These are phyloP conservation scores for Farysia itapuensis DNA, from an alignment of 1,284 basidiomycete species.

Conservation along the genomic window DNA sequence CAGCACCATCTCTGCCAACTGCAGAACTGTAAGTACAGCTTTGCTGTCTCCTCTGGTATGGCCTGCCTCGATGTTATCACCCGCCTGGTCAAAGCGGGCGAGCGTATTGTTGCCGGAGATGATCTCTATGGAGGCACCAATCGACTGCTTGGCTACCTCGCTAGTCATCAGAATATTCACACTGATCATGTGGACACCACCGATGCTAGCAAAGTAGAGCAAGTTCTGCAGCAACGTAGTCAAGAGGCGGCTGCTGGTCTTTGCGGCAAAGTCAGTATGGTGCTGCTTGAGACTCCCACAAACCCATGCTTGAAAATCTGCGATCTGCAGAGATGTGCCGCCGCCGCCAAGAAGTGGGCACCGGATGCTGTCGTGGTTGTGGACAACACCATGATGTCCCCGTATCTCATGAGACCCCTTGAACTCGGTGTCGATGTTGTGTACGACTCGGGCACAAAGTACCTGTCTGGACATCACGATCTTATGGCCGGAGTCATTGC, in stretches of 20 bases:
- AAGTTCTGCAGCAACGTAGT: constrained; percentile 41
- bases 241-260: constrained; percentile 36
- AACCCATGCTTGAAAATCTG: constrained; percentile 96
- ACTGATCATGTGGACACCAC: constrained; percentile 96
- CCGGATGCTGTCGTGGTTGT: constrained; percentile 57
- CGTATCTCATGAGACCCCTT: constrained; percentile 91
- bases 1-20: constrained; percentile 57
- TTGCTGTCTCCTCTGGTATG: constrained; percentile 95
- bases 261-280: constrained; percentile 47
- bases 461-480: constrained; percentile 96
- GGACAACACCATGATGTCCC: constrained; percentile 99
- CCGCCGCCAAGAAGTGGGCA: constrained; percentile 48
- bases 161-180: constrained; percentile 80
- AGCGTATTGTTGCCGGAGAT: constrained; percentile 93
- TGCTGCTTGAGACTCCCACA: constrained; percentile 90
- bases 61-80: constrained; percentile 94
- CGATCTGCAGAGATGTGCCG: constrained; percentile 69
- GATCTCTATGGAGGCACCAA: constrained; percentile 98
- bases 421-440: constrained; percentile 95
- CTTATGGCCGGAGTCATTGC: constrained; percentile 79
- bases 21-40: constrained; percentile 69
- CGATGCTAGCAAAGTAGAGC: constrained; percentile 63
- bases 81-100: constrained; percentile 87
- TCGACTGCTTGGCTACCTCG: constrained; percentile 87
- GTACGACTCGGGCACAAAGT: constrained; percentile 98